phyloP scores from a whole-genome alignment of 495 filamentous ascomycete genomes.

The Aspergillus hancockii region DNA sequence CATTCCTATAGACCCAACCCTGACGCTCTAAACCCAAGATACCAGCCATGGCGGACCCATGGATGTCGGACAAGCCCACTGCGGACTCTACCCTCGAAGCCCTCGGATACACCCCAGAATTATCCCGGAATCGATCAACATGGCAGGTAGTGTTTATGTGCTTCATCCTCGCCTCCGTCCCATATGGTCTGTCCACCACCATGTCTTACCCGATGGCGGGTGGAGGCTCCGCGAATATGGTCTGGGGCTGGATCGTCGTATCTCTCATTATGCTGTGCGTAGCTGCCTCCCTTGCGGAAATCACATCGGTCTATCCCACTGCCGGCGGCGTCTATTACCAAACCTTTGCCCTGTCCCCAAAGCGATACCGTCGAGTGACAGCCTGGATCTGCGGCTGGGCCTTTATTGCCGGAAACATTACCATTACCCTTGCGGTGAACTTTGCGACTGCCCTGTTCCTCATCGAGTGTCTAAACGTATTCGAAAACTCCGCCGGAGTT shows the following conservation, averaged over 20 bases:
- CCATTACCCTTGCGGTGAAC: constrained; percentile 39
- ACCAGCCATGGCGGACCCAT: background rate
- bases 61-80: constrained; percentile 6
- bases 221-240: constrained; percentile 58
- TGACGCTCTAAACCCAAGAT: background rate
- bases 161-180: constrained; percentile 51
- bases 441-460: constrained; percentile 28
- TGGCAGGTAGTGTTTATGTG: constrained; percentile 32
- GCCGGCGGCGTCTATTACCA: constrained; percentile 65
- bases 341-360: constrained; percentile 55
- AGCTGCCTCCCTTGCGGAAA: constrained; percentile 64
- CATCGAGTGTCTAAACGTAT: constrained; percentile 31
- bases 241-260: constrained; percentile 63
- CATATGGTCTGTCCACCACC: constrained; percentile 62
- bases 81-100: constrained; percentile 26
- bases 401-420: constrained; percentile 65
- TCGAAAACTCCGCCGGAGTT: constrained; percentile 40
- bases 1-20: too few relatives aligned
- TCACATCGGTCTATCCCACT: constrained; percentile 65
- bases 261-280: constrained; percentile 64
- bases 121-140: constrained; percentile 56
- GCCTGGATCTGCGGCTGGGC: constrained; percentile 72
- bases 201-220: constrained; percentile 59
- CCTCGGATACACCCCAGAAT: constrained; percentile 57
- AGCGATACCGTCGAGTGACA: constrained; percentile 55